phyloP scores from a whole-genome alignment of 495 filamentous ascomycete species.

The Tirmania nivea region DNA sequence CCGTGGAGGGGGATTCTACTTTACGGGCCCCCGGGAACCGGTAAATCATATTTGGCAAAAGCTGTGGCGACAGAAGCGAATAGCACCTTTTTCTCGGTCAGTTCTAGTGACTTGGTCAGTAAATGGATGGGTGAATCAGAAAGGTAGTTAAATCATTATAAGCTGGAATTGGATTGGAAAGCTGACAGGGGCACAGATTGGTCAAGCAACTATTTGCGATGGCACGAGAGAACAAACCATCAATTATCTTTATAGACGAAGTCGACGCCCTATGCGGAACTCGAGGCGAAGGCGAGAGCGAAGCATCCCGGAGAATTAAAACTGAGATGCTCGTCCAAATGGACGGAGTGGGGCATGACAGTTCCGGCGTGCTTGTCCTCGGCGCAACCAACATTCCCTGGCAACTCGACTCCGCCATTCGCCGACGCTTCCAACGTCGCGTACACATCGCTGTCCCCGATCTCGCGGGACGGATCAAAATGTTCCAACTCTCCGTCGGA shows the following conservation, averaged over 20 bases:
- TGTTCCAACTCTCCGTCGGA: constrained; percentile 91
- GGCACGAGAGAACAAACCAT: constrained; percentile 93
- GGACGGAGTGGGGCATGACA: constrained; percentile 94
- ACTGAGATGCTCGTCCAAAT: constrained; percentile 97
- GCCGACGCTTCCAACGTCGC: constrained; percentile 84
- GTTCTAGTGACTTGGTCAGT: constrained; percentile 83
- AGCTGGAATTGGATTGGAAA: constrained; percentile 1
- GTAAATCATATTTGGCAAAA: constrained; percentile 91
- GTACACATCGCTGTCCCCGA: constrained; percentile 91
- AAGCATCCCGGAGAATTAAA: constrained; percentile 92
- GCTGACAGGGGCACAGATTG: constrained; percentile 33
- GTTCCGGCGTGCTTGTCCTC: constrained; percentile 77
- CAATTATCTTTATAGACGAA: constrained; percentile 99
- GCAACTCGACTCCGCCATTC: constrained; percentile 96
- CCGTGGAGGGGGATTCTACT: constrained; percentile 96
- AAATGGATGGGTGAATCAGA: constrained; percentile 99
- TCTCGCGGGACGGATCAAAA: constrained; percentile 66
- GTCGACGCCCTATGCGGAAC: constrained; percentile 94
- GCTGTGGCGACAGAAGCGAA: constrained; percentile 96
- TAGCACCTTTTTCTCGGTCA: constrained; percentile 98
- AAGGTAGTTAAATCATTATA: constrained; percentile 34
- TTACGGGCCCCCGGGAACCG: constrained; percentile 89
- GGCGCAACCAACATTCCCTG: constrained; percentile 98
- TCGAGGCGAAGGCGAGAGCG: constrained; percentile 89
- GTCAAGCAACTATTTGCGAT: constrained; percentile 96